Evolutionary conservation across 768 basidiomycete genomes (phyloP).

Genomic region (Chiua virens): DNA sequence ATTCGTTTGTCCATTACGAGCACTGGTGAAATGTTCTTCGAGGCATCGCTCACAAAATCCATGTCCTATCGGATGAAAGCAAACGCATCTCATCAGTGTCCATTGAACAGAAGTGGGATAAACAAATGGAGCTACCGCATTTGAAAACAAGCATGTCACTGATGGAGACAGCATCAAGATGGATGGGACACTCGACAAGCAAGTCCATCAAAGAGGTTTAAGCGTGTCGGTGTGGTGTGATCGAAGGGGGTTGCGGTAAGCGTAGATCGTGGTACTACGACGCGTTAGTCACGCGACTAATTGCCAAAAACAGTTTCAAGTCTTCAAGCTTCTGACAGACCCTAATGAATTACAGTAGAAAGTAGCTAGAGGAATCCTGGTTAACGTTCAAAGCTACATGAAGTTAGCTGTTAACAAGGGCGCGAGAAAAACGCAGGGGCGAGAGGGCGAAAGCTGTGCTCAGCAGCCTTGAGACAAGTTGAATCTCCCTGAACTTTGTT

Average conservation of each 20-base stretch:
- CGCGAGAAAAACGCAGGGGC: too few relatives aligned
- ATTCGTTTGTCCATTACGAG: slow-evolving; percentile 5
- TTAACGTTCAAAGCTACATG: too few relatives aligned
- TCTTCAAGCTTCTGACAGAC: too few relatives aligned
- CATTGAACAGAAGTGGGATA: not conserved
- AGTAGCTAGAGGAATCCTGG: too few relatives aligned
- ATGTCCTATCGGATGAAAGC: slow-evolving; percentile 25
- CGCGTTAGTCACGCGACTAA: too few relatives aligned
- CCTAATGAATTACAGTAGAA: too few relatives aligned
- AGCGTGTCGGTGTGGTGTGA: not conserved
- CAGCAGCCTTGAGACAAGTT: too few relatives aligned
- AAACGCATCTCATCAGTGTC: slow-evolving; percentile 11
- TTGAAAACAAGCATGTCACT: slow-evolving; percentile 29
- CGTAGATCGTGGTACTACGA: not conserved
- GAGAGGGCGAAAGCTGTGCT: too few relatives aligned
- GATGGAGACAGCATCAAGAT: slow-evolving; percentile 28
- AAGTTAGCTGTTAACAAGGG: too few relatives aligned
- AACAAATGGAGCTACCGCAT: slow-evolving; percentile 26
- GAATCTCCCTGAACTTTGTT: too few relatives aligned
- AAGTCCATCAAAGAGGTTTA: slow-evolving; percentile 17
- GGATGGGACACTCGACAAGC: slow-evolving; percentile 33
- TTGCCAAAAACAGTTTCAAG: too few relatives aligned
- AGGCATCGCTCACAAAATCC: slow-evolving; percentile 33
- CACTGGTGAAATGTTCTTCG: slow-evolving; percentile 14
- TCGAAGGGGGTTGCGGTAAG: not conserved